phyloP scores from a whole-genome alignment of 169 alveolate species.

The Plasmodium vivax region DNA sequence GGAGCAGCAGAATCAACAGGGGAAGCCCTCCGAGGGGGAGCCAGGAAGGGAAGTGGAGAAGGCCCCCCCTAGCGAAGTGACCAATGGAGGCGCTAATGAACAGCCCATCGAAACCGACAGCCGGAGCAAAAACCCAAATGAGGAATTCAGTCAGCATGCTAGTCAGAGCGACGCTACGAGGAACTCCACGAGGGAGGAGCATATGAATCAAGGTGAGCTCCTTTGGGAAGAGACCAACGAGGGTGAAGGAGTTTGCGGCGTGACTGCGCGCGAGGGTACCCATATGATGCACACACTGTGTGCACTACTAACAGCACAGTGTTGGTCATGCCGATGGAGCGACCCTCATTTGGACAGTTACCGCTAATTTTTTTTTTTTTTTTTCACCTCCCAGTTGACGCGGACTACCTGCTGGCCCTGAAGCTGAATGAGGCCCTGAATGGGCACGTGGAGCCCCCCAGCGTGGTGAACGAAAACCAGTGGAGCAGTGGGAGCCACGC shows the following conservation, averaged over 20 bases:
- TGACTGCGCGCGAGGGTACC: background rate
- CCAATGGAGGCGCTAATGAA: background rate
- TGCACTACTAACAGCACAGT: background rate
- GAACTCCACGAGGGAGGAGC: background rate
- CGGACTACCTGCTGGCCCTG: constrained; percentile 55
- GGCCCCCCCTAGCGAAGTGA: background rate
- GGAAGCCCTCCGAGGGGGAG: background rate
- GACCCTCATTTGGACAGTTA: background rate
- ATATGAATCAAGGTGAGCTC: constrained; percentile 5
- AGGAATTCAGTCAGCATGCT: background rate
- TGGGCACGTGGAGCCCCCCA: background rate
- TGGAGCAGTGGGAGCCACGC: background rate
- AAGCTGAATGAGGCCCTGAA: constrained; percentile 50
- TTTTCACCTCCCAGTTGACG: constrained; percentile 7
- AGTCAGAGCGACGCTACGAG: background rate
- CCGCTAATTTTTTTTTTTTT: background rate
- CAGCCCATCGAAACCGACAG: background rate
- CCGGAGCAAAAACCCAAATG: background rate
- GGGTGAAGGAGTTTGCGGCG: background rate
- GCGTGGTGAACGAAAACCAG: background rate
- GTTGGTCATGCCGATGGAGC: background rate
- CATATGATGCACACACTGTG: background rate
- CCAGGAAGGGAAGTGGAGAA: background rate
- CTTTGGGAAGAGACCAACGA: background rate
- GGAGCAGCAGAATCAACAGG: constrained; percentile 16